phyloP scores from a whole-genome alignment of 1,284 basidiomycete species.

The Cryptococcus wingfieldii region DNA sequence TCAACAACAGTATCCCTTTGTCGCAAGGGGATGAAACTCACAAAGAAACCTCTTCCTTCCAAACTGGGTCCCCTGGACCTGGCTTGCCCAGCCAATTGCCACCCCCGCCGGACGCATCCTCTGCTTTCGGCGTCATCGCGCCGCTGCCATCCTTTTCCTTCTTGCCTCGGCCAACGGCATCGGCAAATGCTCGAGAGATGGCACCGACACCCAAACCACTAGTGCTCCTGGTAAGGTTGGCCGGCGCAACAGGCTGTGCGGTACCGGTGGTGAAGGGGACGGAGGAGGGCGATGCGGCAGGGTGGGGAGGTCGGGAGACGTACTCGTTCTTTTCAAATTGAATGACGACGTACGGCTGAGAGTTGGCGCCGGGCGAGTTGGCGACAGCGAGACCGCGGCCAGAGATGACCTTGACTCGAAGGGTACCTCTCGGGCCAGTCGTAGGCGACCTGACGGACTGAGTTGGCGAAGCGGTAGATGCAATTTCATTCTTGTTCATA shows the following conservation, averaged over 20 bases:
- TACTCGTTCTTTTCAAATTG: conserved; percentile 99
- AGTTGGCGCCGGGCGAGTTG: conserved; percentile 54
- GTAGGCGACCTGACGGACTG: not conserved
- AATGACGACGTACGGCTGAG: conserved; percentile 89
- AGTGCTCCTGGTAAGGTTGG: conserved; percentile 32
- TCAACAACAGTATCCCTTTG: not conserved
- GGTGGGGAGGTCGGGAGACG: conserved; percentile 75
- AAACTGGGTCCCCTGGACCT: conserved; percentile 73
- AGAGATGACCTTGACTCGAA: conserved; percentile 92
- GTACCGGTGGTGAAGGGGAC: conserved; percentile 43
- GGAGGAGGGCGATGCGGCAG: conserved; percentile 32
- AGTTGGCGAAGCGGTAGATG: not conserved
- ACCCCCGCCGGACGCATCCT: conserved; percentile 23
- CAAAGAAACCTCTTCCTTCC: conserved; percentile 99
- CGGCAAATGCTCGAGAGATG: conserved; percentile 55
- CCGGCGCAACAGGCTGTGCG: conserved; percentile 34
- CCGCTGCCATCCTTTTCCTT: conserved; percentile 45
- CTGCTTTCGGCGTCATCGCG: conserved; percentile 42
- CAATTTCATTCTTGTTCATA: conserved; percentile 17
- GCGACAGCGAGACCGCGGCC: conserved; percentile 79
- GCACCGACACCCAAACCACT: conserved; percentile 60
- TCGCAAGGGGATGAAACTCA: conserved; percentile 52
- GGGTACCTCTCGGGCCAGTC: conserved; percentile 59
- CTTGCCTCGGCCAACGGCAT: conserved; percentile 49
- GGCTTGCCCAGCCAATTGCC: conserved; percentile 42